These are phyloP conservation scores for Drechslera avenae DNA, from an alignment of 2,329 filamentous ascomycete species.

Conservation along the genomic window DNA sequence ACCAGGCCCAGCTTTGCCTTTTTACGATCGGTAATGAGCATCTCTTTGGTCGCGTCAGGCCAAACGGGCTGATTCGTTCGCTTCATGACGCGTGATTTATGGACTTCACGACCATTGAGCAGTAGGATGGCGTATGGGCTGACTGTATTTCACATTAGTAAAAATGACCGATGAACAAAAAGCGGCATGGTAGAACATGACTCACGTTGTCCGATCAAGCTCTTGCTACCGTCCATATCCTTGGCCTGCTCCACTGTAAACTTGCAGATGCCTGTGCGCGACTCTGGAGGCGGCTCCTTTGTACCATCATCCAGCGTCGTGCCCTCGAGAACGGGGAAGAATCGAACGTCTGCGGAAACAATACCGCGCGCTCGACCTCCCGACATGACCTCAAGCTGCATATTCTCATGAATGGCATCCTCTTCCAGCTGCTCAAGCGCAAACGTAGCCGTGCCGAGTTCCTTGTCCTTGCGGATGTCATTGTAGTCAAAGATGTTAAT, in stretches of 20 bases:
- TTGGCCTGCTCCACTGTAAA: slow-evolving; percentile 97
- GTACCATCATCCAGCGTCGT: slow-evolving; percentile 76
- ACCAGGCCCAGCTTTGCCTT: slow-evolving; percentile 87
- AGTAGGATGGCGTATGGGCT: slow-evolving; percentile 89
- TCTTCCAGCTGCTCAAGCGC: slow-evolving; percentile 80
- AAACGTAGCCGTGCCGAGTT: slow-evolving; percentile 87
- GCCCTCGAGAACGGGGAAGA: slow-evolving; percentile 88
- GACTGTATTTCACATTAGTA: slow-evolving; percentile 47
- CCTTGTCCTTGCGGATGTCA: slow-evolving; percentile 94
- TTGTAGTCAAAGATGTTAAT: slow-evolving; percentile 91
- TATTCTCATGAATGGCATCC: slow-evolving; percentile 77
- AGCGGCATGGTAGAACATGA: background rate
- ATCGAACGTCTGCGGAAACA: slow-evolving; percentile 81
- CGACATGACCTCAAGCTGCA: slow-evolving; percentile 80
- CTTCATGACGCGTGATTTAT: slow-evolving; percentile 89
- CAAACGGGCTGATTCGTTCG: slow-evolving; percentile 97
- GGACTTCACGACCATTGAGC: slow-evolving; percentile 89
- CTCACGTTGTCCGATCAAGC: slow-evolving; percentile 73
- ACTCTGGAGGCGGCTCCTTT: slow-evolving; percentile 79
- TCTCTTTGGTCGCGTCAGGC: slow-evolving; percentile 89
- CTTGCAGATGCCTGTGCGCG: slow-evolving; percentile 89
- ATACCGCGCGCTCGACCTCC: slow-evolving; percentile 84
- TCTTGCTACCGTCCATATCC: slow-evolving; percentile 91
- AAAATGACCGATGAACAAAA: background rate
- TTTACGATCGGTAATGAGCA: slow-evolving; percentile 92